A percentile compares a stretch with the other conserved stretches of the same genome.
Evolutionary conservation across 805 yeast genomes (phyloP).

Genomic region (Hanseniaspora clermontiae): DNA sequence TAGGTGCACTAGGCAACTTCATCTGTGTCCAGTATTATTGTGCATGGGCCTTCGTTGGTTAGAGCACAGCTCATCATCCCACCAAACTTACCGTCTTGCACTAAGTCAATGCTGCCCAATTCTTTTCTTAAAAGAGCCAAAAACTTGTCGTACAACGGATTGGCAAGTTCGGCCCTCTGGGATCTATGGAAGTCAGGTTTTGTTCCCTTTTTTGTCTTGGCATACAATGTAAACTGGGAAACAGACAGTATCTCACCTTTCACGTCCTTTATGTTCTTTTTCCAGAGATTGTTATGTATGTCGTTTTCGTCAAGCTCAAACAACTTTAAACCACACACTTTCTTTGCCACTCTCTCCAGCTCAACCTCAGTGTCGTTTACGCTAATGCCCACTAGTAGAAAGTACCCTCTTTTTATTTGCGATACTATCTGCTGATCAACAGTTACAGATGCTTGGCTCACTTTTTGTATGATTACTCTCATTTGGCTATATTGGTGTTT

Average conservation of each 20-base stretch:
- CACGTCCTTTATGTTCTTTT: slow-evolving; percentile 48
- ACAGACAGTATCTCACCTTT: slow-evolving; percentile 70
- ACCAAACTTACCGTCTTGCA: slow-evolving; percentile 83
- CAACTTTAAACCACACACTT: slow-evolving; percentile 50
- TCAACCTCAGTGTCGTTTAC: slow-evolving; percentile 67
- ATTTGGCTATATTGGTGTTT: slow-evolving; percentile 27
- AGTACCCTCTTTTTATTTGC: slow-evolving; percentile 56
- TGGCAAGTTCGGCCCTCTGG: slow-evolving; percentile 58
- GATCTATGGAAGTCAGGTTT: slow-evolving; percentile 93
- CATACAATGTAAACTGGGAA: slow-evolving; percentile 86
- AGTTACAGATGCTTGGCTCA: slow-evolving; percentile 75
- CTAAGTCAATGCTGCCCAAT: slow-evolving; percentile 46
- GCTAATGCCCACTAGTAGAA: slow-evolving; percentile 76
- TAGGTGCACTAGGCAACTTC: slow-evolving; percentile 21
- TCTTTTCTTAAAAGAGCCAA: slow-evolving; percentile 35
- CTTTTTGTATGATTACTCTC: slow-evolving; percentile 87
- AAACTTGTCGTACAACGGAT: slow-evolving; percentile 37
- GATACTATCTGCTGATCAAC: slow-evolving; percentile 65
- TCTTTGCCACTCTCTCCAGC: slow-evolving; percentile 52
- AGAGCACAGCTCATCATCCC: slow-evolving; percentile 93
- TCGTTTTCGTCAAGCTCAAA: slow-evolving; percentile 59
- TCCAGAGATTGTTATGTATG: slow-evolving; percentile 55
- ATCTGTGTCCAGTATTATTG: slow-evolving; percentile 66
- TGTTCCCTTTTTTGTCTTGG: slow-evolving; percentile 74
- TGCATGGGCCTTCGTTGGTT: slow-evolving; percentile 88